Evolutionary conservation across 257 asterid species (phyloP), one percentile per base, ranked within the genome.

Genomic region (Fraxinus cuspidata): DNA sequence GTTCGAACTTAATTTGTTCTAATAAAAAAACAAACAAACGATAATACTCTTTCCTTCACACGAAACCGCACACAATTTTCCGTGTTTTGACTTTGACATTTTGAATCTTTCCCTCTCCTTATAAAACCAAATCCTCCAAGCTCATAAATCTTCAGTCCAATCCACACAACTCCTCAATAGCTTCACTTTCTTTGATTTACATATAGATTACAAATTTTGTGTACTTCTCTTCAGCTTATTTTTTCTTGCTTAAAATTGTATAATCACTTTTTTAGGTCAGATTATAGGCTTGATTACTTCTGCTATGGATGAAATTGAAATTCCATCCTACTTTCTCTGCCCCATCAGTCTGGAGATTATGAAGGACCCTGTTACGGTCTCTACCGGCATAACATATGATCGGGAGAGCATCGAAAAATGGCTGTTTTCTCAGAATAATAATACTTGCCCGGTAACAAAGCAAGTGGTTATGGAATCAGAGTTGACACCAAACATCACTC

Each of bases 341-440:
- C 97, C 97, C 1, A 94, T 94, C 18, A 83, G 92, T 0, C 85
- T 94, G 2, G 84, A 91, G 63, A 88, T 91, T 69, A 94, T 94
- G 99, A 90, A 89, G 78, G 99, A 91, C 21, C 98, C 99, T 0
- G 96, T 94, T 7, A 90, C 90, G 0, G 21, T 87, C 79, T 58
- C 90, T 1, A 91, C 96, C 11, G 99, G 99, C 38, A 92, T 92
- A 37, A 90, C 97, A 64, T 94, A 91, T 80, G 99, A 94, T 74
- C 76, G 99, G 19, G 91, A 86, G 28, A 85, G 85, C 84, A 94
- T 94, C 74, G 96, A 94, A 53, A 89, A 77, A 69, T 94, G 99
- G 99, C 44, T 91, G 1, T 89, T 92, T 73, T 74, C 87, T 0
- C 85, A 56, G 71, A 86, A 84, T 9, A 83, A 89, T 72, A 68